Percentiles rank a stretch among this genome's conserved stretches.
These are phyloP conservation scores for Dendrothele bispora DNA, from an alignment of 768 basidiomycete genomes.

Conservation along the genomic window DNA sequence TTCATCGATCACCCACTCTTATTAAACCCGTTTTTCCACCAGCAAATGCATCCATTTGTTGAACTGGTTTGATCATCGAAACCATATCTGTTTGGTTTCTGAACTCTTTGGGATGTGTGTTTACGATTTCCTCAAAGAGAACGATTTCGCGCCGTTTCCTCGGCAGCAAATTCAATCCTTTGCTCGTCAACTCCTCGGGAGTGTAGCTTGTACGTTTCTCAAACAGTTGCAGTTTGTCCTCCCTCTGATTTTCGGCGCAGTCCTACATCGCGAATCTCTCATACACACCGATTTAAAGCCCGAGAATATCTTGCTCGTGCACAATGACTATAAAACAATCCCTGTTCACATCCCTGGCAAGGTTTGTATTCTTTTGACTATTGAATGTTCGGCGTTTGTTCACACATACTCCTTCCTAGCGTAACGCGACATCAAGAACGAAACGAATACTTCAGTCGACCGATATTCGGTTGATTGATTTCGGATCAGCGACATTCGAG, in stretches of 20 bases:
- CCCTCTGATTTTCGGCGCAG: slow-evolving; percentile 41
- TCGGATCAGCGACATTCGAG: slow-evolving; percentile 97
- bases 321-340: slow-evolving; percentile 70
- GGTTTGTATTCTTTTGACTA: slow-evolving; percentile 34
- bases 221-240: slow-evolving; percentile 7
- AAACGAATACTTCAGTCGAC: slow-evolving; percentile 84
- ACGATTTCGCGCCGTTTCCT: slow-evolving; percentile 94
- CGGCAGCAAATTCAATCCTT: slow-evolving; percentile 96
- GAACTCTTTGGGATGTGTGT: slow-evolving; percentile 96
- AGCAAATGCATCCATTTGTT: slow-evolving; percentile 98
- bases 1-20: slow-evolving; percentile 12
- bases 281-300: slow-evolving; percentile 99
- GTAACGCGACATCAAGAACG: slow-evolving; percentile 61
- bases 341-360: slow-evolving; percentile 65
- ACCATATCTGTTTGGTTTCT: slow-evolving; percentile 97
- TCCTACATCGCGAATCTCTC: slow-evolving; percentile 86
- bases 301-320: slow-evolving; percentile 94
- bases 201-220: slow-evolving; percentile 82
- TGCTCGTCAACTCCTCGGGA: slow-evolving; percentile 86
- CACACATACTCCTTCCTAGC: slow-evolving; percentile 40
- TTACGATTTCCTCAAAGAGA: slow-evolving; percentile 98
- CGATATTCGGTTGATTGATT: slow-evolving; percentile 95
- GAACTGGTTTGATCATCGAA: slow-evolving; percentile 94
- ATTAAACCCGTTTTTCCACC: slow-evolving; percentile 18
- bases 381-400: slow-evolving; percentile 8